Base-by-base conservation (phyloP, 768 basidiomycete genomes). In the Pulveroboletus sp. region DNA sequence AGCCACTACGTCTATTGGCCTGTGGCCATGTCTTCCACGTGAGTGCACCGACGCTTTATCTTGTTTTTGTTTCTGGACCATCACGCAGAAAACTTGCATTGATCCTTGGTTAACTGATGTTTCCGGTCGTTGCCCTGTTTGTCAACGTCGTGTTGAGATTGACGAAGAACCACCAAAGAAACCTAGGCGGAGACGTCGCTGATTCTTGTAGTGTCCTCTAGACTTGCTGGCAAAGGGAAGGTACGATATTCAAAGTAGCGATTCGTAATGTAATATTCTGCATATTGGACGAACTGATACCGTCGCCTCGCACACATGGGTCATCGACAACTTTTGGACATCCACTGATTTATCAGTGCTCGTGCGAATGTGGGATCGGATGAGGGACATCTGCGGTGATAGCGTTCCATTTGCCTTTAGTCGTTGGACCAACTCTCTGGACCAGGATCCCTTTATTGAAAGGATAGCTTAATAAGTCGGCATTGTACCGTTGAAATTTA, bases 11-110 rank as follows among this genome's bases (percentile, higher is more conserved):
- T 60, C 65, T 90, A 35, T 67, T 93, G 44, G 74, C 73, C 3
- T 95, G 93, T 57, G 86, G 86, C 3, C 93, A 95, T 73, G 88
- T 88, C 41, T 95, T 92, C 69, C 93, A 95, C 71, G 91, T 93
- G 54, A 67, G 88, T 73, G 4, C 26, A 30, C 18, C 28, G 11
- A 49, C 47, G 9, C 49, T 43, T 28, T 18, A 9, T 43, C 21
- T 10, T 18, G 15, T 21, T 26, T 26, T 32, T n/a, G 21, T 37
- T 49, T 49, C 51, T 53, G 31, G 50, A 30, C 28, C 18, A 17
- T 49, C 11, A 31, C 49, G 18, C 57, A 89, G 89, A 82, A 89
- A 88, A 82, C 84, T 21, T 95, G 92, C 64, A 69, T 94, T 38
- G 92, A 95, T 62, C 89, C 90, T 18, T 95, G 93, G 93, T 68